phyloP scores from a whole-genome alignment of 768 basidiomycete species.

The Paxillus rubicundulus region DNA sequence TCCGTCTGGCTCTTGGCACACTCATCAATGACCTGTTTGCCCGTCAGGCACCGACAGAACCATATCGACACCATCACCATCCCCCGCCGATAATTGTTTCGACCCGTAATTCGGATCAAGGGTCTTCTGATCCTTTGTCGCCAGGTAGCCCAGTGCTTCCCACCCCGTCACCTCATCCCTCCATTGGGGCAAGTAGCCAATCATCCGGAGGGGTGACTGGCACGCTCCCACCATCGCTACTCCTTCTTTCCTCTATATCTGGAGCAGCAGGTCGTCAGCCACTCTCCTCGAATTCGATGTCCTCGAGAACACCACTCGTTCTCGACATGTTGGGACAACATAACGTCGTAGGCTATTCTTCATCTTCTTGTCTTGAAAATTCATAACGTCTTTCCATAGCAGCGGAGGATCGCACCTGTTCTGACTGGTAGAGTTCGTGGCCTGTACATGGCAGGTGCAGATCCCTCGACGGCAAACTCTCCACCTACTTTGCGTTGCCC shows the following conservation, averaged over 20 bases:
- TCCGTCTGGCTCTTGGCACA: conserved; percentile 71
- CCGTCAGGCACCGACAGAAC: conserved; percentile 52
- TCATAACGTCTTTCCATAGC: conserved; percentile 1
- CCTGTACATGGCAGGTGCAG: conserved; percentile 60
- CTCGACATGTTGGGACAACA: conserved; percentile 8
- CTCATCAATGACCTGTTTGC: conserved; percentile 83
- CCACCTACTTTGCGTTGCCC: conserved; percentile 66
- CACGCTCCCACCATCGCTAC: conserved; percentile 29
- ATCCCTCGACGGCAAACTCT: conserved; percentile 59
- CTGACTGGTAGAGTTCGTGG: conserved; percentile 42
- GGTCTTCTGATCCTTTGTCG: conserved; percentile 21
- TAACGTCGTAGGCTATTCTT: conserved; percentile 10
- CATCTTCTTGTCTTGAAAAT: background rate
- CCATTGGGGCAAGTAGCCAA: conserved; percentile 12
- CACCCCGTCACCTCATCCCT: conserved; percentile 25
- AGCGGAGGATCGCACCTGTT: conserved; percentile 17
- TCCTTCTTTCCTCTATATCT: conserved; percentile 30
- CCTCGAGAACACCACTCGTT: background rate
- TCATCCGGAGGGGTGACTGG: conserved; percentile 17
- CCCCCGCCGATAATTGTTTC: conserved; percentile 36
- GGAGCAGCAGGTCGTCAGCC: conserved; percentile 11
- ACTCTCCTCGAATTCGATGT: conserved; percentile 2
- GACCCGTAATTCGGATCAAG: conserved; percentile 24
- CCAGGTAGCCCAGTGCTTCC: conserved; percentile 19
- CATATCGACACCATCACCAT: conserved; percentile 33